Evolutionary conservation across 805 yeast genomes (phyloP), one percentile per base, ranked within the genome.

Genomic region (Sungouiella thailandica): DNA sequence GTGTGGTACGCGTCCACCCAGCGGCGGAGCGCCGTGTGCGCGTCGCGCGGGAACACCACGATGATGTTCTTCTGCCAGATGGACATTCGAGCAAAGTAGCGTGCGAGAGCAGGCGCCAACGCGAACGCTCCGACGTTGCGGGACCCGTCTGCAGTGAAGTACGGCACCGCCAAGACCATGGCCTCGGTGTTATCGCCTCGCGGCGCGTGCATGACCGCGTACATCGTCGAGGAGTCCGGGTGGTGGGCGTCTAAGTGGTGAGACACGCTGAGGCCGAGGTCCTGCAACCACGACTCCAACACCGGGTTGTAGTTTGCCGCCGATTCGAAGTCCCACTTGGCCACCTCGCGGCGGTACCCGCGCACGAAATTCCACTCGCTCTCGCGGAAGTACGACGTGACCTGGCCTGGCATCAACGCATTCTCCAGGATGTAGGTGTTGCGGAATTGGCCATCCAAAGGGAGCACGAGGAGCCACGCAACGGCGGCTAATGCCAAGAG

Each of bases 1-100:
- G 85, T 78, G 52, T 93, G 97, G 57, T 93, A 93, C 1, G 95
- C 96, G 39, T 83, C 86, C 7, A 90, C 96, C 97, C 97, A 93
- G 3, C 79, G 64, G 38, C 95, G 68, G 37, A 90, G 64, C 1
- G 93, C 76, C 19, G 67, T 64, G 28, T 74, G 74, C 1, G 83
- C 76, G 50, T 88, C 77, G 32, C 78, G 76, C 3, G 96, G 88
- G 32, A 87, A 73, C 17, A 89, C 95, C 27, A 93, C 63, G 17
- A 93, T 83, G 43, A 93, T 80, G 52, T 89, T 94, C 53, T 93
- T 93, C 15, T 96, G 86, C 98, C 97, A 93, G 8, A 93, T 76
- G 6, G 95, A 82, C 83, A 95, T 78, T 44, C 87, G 70, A 27
- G 78, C 71, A 56, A 90, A 83, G 60, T 83, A 90, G 41, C 89